Conservation (phyloP, 225 moss, liverwort and hornwort species). For the Asterella californica region DNA sequence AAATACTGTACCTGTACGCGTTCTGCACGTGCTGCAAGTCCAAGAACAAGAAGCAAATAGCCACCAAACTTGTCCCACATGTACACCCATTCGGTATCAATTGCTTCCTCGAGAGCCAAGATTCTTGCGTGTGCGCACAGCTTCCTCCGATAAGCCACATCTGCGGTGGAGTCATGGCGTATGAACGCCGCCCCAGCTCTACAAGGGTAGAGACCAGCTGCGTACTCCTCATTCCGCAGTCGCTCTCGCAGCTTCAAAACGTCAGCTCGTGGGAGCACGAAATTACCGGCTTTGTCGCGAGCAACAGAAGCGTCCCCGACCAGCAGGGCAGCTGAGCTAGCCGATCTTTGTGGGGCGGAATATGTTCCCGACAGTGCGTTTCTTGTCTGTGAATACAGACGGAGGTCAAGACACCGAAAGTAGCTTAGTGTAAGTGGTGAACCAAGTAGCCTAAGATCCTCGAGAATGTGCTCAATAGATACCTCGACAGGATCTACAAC, state of each 20-base stretch:
- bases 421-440: background rate
- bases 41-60: slow-evolving; percentile 89
- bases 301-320: slow-evolving; percentile 87
- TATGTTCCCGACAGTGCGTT: slow-evolving; percentile 96
- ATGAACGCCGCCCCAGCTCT: slow-evolving; percentile 47
- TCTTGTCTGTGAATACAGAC: slow-evolving; percentile 55
- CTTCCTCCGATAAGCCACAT: slow-evolving; percentile 83
- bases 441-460: background rate
- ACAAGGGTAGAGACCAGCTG: slow-evolving; percentile 79
- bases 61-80: slow-evolving; percentile 99
- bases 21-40: slow-evolving; percentile 90
- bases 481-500: background rate
- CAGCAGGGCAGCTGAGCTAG: slow-evolving; percentile 92
- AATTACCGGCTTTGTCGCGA: slow-evolving; percentile 93
- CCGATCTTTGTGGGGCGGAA: slow-evolving; percentile 94
- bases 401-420: background rate
- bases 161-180: slow-evolving; percentile 65
- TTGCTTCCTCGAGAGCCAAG: slow-evolving; percentile 89
- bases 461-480: background rate
- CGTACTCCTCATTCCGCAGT: slow-evolving; percentile 90
- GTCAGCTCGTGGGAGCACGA: slow-evolving; percentile 92
- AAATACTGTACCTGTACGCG: slow-evolving; percentile 68
- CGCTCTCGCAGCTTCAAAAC: slow-evolving; percentile 88
- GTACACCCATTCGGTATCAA: slow-evolving; percentile 98
- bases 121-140: slow-evolving; percentile 89